These are phyloP conservation scores for Lipomyces mesembrius DNA, from an alignment of 805 yeast species.

Conservation along the genomic window DNA sequence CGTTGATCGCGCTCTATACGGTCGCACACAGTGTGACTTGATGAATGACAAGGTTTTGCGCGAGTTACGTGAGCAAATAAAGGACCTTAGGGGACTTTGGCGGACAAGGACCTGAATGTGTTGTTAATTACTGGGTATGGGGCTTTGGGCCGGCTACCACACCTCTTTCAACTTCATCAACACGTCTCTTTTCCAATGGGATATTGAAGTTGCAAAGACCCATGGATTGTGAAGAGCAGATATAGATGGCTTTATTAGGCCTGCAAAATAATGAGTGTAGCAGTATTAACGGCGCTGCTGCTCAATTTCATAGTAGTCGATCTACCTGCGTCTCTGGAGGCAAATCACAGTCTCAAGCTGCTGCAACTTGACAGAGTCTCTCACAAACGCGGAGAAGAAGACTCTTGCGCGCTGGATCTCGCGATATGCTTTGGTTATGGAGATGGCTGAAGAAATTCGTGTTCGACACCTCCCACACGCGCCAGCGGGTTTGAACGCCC, in stretches of 20 bases:
- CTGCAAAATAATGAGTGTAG: constrained; percentile 6
- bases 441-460: too few relatives aligned
- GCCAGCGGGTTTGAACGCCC: too few relatives aligned
- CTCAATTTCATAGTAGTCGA: background rate
- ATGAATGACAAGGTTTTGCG: too few relatives aligned
- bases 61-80: too few relatives aligned
- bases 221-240: constrained; percentile 2
- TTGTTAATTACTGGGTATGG: background rate
- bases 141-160: background rate
- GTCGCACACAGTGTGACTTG: too few relatives aligned
- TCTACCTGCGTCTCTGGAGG: background rate
- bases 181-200: too few relatives aligned
- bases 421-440: background rate
- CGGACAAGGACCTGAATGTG: too few relatives aligned
- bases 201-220: too few relatives aligned
- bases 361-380: background rate
- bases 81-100: too few relatives aligned
- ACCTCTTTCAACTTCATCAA: background rate
- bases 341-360: constrained; percentile 1
- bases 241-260: background rate
- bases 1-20: too few relatives aligned
- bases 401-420: constrained; percentile 7
- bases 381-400: background rate
- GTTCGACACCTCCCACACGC: too few relatives aligned
- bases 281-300: constrained; percentile 8